A percentile compares a stretch with the other conserved stretches of the same genome.
Conservation (phyloP, 2,329 filamentous ascomycete genomes). For the Aspergillus vadensis region DNA sequence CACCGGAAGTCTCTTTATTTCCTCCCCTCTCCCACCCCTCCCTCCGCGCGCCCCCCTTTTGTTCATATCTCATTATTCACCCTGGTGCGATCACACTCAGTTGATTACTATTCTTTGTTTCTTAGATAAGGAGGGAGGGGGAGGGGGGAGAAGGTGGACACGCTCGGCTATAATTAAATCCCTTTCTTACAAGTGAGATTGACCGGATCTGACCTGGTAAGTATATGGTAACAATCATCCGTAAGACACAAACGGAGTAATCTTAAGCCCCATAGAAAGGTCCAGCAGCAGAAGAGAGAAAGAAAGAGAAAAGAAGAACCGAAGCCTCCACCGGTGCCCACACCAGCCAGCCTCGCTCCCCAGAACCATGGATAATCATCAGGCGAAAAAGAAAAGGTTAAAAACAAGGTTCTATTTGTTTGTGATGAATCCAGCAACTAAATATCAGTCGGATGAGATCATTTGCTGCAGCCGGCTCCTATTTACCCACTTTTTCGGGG, state of each 20-base stretch:
- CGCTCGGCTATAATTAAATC: background rate
- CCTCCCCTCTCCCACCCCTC: background rate
- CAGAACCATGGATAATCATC: constrained; percentile 27
- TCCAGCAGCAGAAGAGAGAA: background rate
- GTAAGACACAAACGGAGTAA: background rate
- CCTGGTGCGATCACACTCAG: background rate
- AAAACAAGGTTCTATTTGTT: constrained; percentile 21
- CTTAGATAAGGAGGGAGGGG: background rate
- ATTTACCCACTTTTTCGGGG: constrained; percentile 9
- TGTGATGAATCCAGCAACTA: constrained; percentile 11
- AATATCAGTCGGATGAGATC: constrained; percentile 11
- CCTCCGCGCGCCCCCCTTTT: background rate
- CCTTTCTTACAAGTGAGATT: background rate
- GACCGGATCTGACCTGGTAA: background rate
- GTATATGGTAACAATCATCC: background rate
- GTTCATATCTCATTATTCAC: background rate
- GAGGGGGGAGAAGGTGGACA: too few relatives aligned
- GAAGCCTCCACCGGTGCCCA: background rate
- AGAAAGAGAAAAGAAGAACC: background rate
- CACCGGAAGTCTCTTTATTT: constrained; percentile 2
- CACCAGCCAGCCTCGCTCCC: constrained; percentile 10
- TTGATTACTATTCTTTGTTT: background rate
- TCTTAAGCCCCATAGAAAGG: background rate
- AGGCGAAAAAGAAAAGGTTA: constrained; percentile 23
- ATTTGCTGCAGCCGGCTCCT: constrained; percentile 14